Evolutionary conservation across 2,329 filamentous ascomycete genomes (phyloP).

Genomic region (Cladorrhinum sp.): DNA sequence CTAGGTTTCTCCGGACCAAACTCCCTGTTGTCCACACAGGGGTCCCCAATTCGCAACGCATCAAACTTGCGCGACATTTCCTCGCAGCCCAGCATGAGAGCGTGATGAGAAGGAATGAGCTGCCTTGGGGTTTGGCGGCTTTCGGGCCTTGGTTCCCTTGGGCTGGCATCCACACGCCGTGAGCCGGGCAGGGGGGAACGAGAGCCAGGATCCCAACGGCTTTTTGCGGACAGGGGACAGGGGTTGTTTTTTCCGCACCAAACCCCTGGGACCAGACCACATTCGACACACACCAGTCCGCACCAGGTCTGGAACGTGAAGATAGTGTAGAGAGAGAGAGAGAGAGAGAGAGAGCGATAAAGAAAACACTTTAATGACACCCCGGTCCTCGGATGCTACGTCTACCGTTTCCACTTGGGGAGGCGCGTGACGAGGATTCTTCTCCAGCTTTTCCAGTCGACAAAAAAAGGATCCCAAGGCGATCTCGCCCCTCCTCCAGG

Average conservation of each 20-base stretch:
- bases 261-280: slow-evolving; percentile 12
- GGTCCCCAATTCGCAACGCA: slow-evolving; percentile 11
- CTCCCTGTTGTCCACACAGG: slow-evolving; percentile 7
- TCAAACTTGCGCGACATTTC: background rate
- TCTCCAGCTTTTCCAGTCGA: background rate
- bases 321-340: too few species aligned
- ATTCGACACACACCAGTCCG: too few species aligned
- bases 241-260: background rate
- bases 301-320: too few species aligned
- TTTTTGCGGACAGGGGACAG: slow-evolving; percentile 8
- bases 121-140: slow-evolving; percentile 12
- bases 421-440: background rate
- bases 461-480: background rate
- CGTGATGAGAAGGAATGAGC: slow-evolving; percentile 6
- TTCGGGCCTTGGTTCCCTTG: slow-evolving; percentile 21
- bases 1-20: slow-evolving; percentile 13
- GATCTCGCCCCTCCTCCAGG: slow-evolving; percentile 1
- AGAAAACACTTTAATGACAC: background rate
- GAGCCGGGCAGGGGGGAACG: background rate
- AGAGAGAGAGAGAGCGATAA: too few species aligned
- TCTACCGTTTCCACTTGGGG: background rate
- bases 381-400: background rate
- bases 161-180: background rate
- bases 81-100: background rate
- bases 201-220: slow-evolving; percentile 18